Evolutionary conservation across 176 grass and related monocot genomes (phyloP), one percentile per base, ranked within the genome.

Genomic region (Carex myosuroides): DNA sequence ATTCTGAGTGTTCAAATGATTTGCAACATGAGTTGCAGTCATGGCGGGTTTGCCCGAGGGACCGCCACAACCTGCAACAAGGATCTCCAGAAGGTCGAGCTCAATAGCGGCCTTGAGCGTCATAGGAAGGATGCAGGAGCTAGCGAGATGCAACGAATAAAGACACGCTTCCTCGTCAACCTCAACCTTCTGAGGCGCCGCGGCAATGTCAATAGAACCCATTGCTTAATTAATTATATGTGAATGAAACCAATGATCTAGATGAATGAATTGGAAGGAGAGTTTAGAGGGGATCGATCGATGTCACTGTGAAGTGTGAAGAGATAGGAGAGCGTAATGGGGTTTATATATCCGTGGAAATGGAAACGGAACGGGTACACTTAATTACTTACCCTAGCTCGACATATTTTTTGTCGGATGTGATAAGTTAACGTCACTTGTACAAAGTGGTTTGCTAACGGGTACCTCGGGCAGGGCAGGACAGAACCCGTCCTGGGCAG

Each of bases 21-120:
- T 81, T 9, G 83, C 89, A 42, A 98, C 79, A 72, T 94, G 92
- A 46, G 48, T 56, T 2, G 95, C 79, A 9, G 85, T 58, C 55
- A 94, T 88, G 39, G 10, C 0, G 8, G 59, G 54, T 39, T 54
- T 16, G 6, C 80, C 80, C 3, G 20, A 67, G 11, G 59, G 21
- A 29, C 80, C 65, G 3, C 86, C 86, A 1, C 61, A 78, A 60
- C 75, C 54, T 5, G 8, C 2, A 59, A 80, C 84, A 29, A 98
- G 86, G 55, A 76, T 91, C 55, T 94, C 95, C 0, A 98, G 95
- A n/a, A 98, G 82, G 33, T 89, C 91, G 13, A 98, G 92, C 86
- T 98, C 95, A 24, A 98, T 75, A 10, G 95, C 92, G 39, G 89
- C 91, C 84, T 98, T 98, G 2, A 98, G 92, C 22, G 95, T 94